Evolutionary conservation across 2,329 filamentous ascomycete species (phyloP), one percentile per base, ranked within the genome.

Genomic region (Plectosphaerella sp.): DNA sequence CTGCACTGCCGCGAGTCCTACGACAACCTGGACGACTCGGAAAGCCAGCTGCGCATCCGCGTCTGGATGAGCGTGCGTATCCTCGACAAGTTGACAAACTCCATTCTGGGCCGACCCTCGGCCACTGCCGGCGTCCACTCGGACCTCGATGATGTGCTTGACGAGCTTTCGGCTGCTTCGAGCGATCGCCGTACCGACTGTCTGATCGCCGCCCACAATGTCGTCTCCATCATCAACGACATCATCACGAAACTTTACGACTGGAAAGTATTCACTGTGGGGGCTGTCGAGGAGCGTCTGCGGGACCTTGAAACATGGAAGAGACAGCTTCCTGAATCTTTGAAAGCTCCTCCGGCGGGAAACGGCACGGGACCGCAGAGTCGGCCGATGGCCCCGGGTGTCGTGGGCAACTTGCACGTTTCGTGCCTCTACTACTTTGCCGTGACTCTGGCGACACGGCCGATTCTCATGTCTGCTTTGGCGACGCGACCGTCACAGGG

Each of bases 381-480:
- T 16, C 28, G 14, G 20, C 18, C 41, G 35, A 39, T n/a, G 8
- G 36, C 35, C 16, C 48, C 18, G 14, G 68, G 67, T 1, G 69
- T 72, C 3, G 70, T 80, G 33, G 75, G 73, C 1, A 79, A 72
- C 22, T 67, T 81, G 3, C 79, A 83, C 49, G 72, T 83, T 5
- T 77, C 79, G 1, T 82, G 79, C 52, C 66, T 77, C 0, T 84
- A 84, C 58, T 82, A 84, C 57, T 80, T 82, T 52, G 77, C 79
- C 0, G 77, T 83, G 0, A 82, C 80, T 28, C 61, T 84, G 1
- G 77, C 79, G 3, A 82, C 79, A 0, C 69, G 80, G 1, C 49
- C 49, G 14, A 45, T 83, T 25, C 61, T 84, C 10, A 77, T 83
- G 25, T 78, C 73, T 14, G 68, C 72, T 3, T 62, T 82, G 1